Evolutionary conservation across 2,329 filamentous ascomycete species (phyloP).

Genomic region (Domatiomyces catenatus): DNA sequence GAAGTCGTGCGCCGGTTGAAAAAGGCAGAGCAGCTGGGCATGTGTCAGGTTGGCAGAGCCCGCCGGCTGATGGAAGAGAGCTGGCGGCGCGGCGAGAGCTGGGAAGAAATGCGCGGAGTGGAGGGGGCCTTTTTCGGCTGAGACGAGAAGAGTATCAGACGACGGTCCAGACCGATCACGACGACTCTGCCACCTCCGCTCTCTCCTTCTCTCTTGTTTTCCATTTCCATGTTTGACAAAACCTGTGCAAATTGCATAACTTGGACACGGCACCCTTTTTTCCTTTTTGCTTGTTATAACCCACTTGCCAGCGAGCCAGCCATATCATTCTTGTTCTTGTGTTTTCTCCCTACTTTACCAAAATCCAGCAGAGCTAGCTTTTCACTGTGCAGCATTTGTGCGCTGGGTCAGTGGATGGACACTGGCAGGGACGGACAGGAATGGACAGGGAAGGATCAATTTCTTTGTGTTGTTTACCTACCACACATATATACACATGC

Average conservation of each 20-base stretch:
- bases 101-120: slow-evolving; percentile 45
- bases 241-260: neutral
- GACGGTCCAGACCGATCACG: neutral
- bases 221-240: neutral
- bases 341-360: neutral
- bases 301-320: neutral
- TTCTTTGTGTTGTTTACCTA: too few species aligned
- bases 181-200: too few species aligned
- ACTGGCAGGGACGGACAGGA: too few species aligned
- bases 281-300: neutral
- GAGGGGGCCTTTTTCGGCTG: slow-evolving; percentile 51
- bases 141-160: slow-evolving; percentile 9
- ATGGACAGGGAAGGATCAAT: too few species aligned
- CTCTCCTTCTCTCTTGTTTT: neutral
- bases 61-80: slow-evolving; percentile 51
- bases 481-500: too few species aligned
- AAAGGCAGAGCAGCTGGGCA: slow-evolving; percentile 55
- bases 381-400: neutral
- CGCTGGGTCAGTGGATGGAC: too few species aligned
- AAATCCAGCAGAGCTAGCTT: neutral
- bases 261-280: neutral
- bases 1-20: slow-evolving; percentile 51
- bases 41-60: slow-evolving; percentile 56
- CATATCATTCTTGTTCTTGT: neutral
- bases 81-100: slow-evolving; percentile 52